Base-by-base conservation (phyloP, 2,329 filamentous ascomycete species). In the Delphinella strobiligena region DNA sequence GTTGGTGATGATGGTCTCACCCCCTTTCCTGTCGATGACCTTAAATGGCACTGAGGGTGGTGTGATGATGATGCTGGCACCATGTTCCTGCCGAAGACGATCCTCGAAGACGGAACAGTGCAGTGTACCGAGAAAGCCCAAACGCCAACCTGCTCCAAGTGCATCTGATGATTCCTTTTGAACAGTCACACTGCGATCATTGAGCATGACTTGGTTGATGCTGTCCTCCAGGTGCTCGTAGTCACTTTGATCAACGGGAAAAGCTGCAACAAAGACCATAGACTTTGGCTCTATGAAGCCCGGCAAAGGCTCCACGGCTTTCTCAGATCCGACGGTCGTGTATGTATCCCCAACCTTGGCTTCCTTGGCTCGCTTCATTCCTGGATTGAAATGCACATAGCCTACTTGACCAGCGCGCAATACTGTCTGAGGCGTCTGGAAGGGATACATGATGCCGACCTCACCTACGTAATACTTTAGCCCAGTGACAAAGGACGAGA, bases 21-120 rank as follows among this genome's bases (percentile, higher is more conserved):
- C 75, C n/a, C 87, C 87, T 53, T 88, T 76, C 34, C 68, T 72
- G 72, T 80, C 91, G 8, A 84, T 60, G 5, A 96, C 73, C 58
- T 88, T 93, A 52, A 89, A 93, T 3, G 91, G 88, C 10, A 98
- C 91, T 0, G 85, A 89, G 0, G 91, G 91, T 29, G 93, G 89
- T 0, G 91, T 98, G 56, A 98, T 91, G 61, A 98, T 95, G 55
- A 98, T 87, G 53, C 79, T 91, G 2, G 84, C 82, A 4, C 89
- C 91, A 53, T 98, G 88, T 60, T 98, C 91, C 61, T 95, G 87
- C 32, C 86, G 78, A 38, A 98, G 65, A 1, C 91, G 82, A 60
- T 98, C 91, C 61, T 98, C 88, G 52, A 98, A 98, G 4, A 98
- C 91, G n/a, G 88, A 96, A 63, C 91, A 96, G 60, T 98, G 91